Evolutionary conservation across 371 early-diverging fungal species (phyloP).

Genomic region (Mucor velutinosus): DNA sequence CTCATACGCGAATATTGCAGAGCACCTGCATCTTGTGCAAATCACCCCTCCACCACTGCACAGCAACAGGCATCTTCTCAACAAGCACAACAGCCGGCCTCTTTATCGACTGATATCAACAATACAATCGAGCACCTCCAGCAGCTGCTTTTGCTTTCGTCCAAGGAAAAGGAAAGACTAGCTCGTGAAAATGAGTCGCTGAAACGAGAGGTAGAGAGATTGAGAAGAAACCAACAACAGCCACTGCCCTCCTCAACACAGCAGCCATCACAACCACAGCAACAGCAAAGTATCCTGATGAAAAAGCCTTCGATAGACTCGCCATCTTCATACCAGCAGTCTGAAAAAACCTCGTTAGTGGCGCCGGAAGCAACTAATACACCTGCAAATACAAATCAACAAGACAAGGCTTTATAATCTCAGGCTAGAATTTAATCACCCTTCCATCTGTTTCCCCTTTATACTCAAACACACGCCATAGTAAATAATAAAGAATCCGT

Average conservation of each 20-base stretch:
- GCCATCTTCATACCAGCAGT: neutral
- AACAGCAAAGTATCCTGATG: neutral
- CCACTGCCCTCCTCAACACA: neutral
- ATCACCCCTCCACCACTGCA: neutral
- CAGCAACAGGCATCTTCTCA: neutral
- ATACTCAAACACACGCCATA: too few relatives aligned
- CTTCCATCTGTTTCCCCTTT: too few relatives aligned
- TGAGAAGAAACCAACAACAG: conserved; percentile 15
- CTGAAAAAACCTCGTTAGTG: neutral
- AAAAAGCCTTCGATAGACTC: conserved; percentile 11
- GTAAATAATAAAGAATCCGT: too few relatives aligned
- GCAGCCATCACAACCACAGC: neutral
- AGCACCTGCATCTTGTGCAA: neutral
- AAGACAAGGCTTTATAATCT: conserved; percentile 7
- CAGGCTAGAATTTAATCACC: neutral
- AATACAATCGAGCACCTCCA: conserved; percentile 29
- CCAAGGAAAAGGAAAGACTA: conserved; percentile 27
- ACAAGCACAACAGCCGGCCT: neutral
- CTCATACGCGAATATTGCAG: neutral
- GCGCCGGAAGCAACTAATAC: conserved; percentile 20
- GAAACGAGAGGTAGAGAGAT: conserved; percentile 23
- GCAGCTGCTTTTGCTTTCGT: conserved; percentile 15
- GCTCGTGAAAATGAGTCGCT: conserved; percentile 24
- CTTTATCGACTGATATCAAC: conserved; percentile 14
- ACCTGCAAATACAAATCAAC: conserved; percentile 6